Base-by-base conservation (phyloP, 164 flowering plant species). In the Annona squamosa region DNA sequence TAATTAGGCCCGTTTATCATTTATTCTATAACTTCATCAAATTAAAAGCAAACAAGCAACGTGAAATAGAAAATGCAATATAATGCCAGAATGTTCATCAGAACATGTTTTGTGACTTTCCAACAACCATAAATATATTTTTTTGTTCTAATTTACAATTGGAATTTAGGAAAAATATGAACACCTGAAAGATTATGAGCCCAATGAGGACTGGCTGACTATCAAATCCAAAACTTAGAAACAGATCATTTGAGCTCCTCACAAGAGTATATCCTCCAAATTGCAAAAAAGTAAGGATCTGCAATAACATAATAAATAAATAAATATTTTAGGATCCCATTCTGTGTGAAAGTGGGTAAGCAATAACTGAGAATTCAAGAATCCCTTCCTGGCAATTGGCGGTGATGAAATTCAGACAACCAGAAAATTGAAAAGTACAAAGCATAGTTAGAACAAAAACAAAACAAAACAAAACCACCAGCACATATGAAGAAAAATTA, bases 231-330 rank as follows among this genome's bases (percentile, higher is more conserved):
- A 96, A 96, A 85, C 99, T 96, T 71, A 77, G 82, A 79, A 96
- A 96, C 73, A 96, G 86, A 73, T 91, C 98, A 71, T 73, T 85
- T 19, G 98, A 91, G 83, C 91, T 96, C 77, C 97, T 88, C 74
- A 96, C 98, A 77, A 93, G 91, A 67, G 98, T 89, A 76, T 92
- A 96, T 18, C 99, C 99, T 73, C 98, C 99, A 81, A 96, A 93
- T 81, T 96, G 98, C 84, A 93, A 78, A 73, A 96, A 80, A 18
- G 97, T 87, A 76, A 96, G 88, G 65, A 92, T 79, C 99, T 96
- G 91, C 87, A 84, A 18, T 41, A 48, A 75, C 44, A 63, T 13
- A 26, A 26, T 26, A 26, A 26, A 26, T 26, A 26, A 26, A 62
- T 17, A 73, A 71, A 63, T 52, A 5, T 68, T 41, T 18, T 5